Evolutionary conservation across 139 green algal genomes (phyloP).

Genomic region (Chlorella sp.): DNA sequence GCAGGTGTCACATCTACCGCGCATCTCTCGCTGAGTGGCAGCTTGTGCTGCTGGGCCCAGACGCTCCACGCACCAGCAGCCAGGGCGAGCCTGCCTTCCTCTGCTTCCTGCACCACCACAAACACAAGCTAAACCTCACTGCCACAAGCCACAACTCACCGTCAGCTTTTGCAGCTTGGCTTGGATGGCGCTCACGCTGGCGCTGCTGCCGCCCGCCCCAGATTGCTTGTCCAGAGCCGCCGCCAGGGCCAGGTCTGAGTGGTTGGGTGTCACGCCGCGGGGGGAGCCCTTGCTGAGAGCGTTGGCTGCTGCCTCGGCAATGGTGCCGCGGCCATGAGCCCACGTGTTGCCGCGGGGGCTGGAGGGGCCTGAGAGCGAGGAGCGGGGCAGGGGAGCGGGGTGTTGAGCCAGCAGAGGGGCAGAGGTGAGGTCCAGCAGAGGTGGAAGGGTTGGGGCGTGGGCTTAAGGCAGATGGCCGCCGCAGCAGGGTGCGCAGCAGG

Average conservation of each 20-base stretch:
- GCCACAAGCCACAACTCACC: too few relatives aligned
- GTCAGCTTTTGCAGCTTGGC: neutral
- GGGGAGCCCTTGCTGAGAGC: conserved; percentile 13
- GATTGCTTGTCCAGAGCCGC: neutral
- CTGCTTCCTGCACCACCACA: too few relatives aligned
- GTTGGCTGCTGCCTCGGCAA: conserved; percentile 9
- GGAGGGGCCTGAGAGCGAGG: neutral
- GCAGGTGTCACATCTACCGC: too few relatives aligned
- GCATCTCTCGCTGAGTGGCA: too few relatives aligned
- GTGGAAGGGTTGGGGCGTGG: too few relatives aligned
- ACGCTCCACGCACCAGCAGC: too few relatives aligned
- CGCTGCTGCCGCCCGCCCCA: neutral
- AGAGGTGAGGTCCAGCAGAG: too few relatives aligned
- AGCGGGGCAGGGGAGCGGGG: neutral
- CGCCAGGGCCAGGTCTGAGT: neutral
- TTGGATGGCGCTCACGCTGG: neutral
- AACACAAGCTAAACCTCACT: too few relatives aligned
- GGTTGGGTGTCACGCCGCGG: conserved; percentile 21
- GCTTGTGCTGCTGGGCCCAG: too few relatives aligned
- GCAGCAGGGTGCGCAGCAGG: neutral
- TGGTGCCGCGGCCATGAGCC: conserved; percentile 4
- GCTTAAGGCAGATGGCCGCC: too few relatives aligned
- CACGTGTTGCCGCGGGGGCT: conserved; percentile 12
- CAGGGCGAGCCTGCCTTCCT: too few relatives aligned
- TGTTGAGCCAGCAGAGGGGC: too few relatives aligned